A percentile compares a stretch with the other conserved stretches of the same genome.
These are phyloP conservation scores for Saturnispora hagleri DNA, from an alignment of 805 yeast species.

Conservation along the genomic window DNA sequence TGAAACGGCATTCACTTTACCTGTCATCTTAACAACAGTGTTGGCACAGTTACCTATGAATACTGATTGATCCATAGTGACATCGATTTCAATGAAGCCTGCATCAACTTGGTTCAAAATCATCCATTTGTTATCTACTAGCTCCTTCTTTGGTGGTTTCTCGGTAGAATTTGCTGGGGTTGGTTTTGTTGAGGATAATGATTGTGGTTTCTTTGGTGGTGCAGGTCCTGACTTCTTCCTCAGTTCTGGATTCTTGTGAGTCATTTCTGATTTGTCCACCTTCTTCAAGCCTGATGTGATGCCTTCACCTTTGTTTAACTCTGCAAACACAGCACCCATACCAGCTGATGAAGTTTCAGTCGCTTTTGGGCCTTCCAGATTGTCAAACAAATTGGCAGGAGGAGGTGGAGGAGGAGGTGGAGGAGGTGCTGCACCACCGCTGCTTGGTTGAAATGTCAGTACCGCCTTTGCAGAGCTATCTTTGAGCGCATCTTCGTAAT, in stretches of 20 bases:
- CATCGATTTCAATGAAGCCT: slow-evolving; percentile 54
- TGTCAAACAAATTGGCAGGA: slow-evolving; percentile 60
- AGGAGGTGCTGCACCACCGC: slow-evolving; percentile 25
- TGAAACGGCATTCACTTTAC: slow-evolving; percentile 85
- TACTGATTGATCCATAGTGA: slow-evolving; percentile 78
- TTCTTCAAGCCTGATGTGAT: slow-evolving; percentile 83
- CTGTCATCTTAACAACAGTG: slow-evolving; percentile 71
- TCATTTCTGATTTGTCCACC: slow-evolving; percentile 89
- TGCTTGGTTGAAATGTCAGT: slow-evolving; percentile 17
- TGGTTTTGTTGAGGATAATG: slow-evolving; percentile 32
- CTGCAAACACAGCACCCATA: slow-evolving; percentile 86
- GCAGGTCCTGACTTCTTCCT: slow-evolving; percentile 59
- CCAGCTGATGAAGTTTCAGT: slow-evolving; percentile 16
- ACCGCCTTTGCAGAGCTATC: slow-evolving; percentile 5
- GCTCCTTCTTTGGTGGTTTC: slow-evolving; percentile 53
- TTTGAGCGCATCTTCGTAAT: slow-evolving; percentile 41
- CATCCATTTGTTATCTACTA: slow-evolving; percentile 83
- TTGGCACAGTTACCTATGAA: slow-evolving; percentile 76
- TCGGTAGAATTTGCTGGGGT: slow-evolving; percentile 7
- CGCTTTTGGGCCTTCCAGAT: slow-evolving; percentile 19
- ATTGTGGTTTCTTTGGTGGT: slow-evolving; percentile 77
- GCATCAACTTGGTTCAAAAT: slow-evolving; percentile 57
- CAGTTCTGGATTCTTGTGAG: slow-evolving; percentile 82
- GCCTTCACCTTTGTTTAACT: slow-evolving; percentile 72
- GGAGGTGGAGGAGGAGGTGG: slow-evolving; percentile 76